Base-by-base conservation (phyloP, 2,329 filamentous ascomycete genomes). In the Metarhizium album region DNA sequence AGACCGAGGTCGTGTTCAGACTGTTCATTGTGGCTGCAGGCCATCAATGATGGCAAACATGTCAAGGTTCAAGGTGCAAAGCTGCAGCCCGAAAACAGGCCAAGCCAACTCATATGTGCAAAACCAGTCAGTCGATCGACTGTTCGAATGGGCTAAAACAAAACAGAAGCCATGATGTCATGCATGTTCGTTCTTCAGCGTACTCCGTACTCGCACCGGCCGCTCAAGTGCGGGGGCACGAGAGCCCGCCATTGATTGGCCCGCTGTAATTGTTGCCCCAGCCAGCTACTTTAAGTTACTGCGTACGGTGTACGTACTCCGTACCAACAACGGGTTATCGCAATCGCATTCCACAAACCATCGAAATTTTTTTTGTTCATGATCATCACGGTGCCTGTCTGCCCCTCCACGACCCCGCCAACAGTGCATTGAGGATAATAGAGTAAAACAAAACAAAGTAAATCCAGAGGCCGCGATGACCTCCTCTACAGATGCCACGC, bases 1-100 rank as follows among this genome's bases (percentile, higher is more conserved):
- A 82, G 53, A 97, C 84, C 14, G 86, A 83, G 38, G 91, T 77
- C 18, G 90, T 94, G 68, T 87, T 90, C 60, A 93, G 79, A 50
- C 63, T 63, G 53, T 72, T 73, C 74, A 76, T 77, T 7, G 43
- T 46, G 2, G 29, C 24, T n/a, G 35, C 23, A 35, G n/a, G 22
- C n/a, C 11, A 13, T 49, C 20, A 14, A 45, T 9, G 5, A 29
- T 40, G 23, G 8, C 5, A 27, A 43, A 29, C 46, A 42, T 35
- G 33, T 14, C 23, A 27, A 29, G 11, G 31, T 23, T 42, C 1
- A 20, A 5, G 37, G 13, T 20, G 16, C 18, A 6, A 18, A 43
- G 4, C 24, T 43, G 22, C 7, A 42, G 13, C 18, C n/a, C 3
- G 38, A 42, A 42, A 42, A 20, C 8, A 18, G 13, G 22, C 16